These are phyloP conservation scores for Wallemia mellicola DNA, from an alignment of 1,284 basidiomycete species.

Conservation along the genomic window DNA sequence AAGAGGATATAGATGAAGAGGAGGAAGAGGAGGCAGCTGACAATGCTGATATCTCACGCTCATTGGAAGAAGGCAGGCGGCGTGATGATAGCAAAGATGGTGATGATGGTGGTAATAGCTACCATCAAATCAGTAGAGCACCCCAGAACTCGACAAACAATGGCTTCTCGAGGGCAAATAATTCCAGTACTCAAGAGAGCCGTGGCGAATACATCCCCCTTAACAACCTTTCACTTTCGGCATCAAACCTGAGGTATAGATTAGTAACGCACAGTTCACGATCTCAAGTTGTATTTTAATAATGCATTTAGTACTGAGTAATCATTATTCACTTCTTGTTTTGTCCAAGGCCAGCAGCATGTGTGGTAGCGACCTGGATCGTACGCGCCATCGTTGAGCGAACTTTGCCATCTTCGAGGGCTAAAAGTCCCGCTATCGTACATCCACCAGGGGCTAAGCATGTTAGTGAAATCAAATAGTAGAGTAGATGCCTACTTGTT, in stretches of 20 bases:
- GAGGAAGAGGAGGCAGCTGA: conserved; percentile 25
- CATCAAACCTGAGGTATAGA: neutral
- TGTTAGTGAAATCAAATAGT: neutral
- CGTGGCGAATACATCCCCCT: neutral
- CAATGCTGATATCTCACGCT: neutral
- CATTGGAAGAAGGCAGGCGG: neutral
- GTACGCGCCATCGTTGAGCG: conserved; percentile 82
- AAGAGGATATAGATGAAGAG: conserved; percentile 15
- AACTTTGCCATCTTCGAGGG: conserved; percentile 77
- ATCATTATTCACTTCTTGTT: conserved; percentile 25
- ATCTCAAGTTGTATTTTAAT: neutral
- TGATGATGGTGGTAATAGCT: neutral
- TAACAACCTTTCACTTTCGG: neutral
- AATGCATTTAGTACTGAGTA: neutral
- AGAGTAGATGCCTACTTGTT: conserved; percentile 36
- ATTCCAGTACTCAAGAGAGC: neutral
- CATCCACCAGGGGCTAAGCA: conserved; percentile 73
- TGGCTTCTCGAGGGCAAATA: neutral
- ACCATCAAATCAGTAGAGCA: neutral
- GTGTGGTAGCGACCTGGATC: conserved; percentile 75
- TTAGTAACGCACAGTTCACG: neutral
- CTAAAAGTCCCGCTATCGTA: conserved; percentile 83
- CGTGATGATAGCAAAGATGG: conserved; percentile 1
- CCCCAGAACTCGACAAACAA: neutral
- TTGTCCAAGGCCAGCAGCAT: conserved; percentile 47